Evolutionary conservation across 2,329 filamentous ascomycete species (phyloP), one percentile per base, ranked within the genome.

Genomic region (Penicillium crustosum): DNA sequence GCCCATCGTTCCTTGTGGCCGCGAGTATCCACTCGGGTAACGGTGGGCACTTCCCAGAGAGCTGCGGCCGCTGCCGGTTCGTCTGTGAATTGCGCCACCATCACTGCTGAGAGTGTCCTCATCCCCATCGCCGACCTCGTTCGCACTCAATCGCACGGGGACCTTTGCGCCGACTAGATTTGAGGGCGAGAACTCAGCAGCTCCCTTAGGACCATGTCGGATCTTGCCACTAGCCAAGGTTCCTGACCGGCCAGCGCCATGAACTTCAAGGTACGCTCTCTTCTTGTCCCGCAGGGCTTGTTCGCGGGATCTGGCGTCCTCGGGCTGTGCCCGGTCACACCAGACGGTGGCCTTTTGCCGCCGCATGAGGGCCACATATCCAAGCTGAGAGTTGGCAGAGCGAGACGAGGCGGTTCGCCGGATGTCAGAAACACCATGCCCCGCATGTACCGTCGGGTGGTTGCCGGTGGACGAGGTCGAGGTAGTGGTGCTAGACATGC

Each of bases 301-400:
- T 29, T 91, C 92, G 4, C 89, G 79, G 57, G 94, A 79, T 50
- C 91, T 85, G 0, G 93, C 91, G 73, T 99, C 94, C 75, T 97
- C 92, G 61, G 90, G 87, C 74, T 99, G 94, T 10, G 93, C 85
- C 53, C 93, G 89, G 72, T 97, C 94, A 79, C 93, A 97, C 94
- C 94, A 99, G 5, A 99, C 94, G 0, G 94, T 99, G 33, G 92
- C 94, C 75, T 97, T 97, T 77, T 99, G 94, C 74, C 93, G 93
- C 61, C 94, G 87, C 78, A 99, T 88, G n/a, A 97, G 83, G 36
- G 94, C 93, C 51, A 99, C 94, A 75, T 99, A 99, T 63, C 91
- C 88, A n/a, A 89, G 78, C 61, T 84, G 83, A 17, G 80, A 80
- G 55, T 79, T 80, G 61, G 83, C 84, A 23, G 91, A 95, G 67